Evolutionary conservation across 805 yeast species (phyloP), one percentile per base, ranked within the genome.

Genomic region (Myxozyma neglecta): DNA sequence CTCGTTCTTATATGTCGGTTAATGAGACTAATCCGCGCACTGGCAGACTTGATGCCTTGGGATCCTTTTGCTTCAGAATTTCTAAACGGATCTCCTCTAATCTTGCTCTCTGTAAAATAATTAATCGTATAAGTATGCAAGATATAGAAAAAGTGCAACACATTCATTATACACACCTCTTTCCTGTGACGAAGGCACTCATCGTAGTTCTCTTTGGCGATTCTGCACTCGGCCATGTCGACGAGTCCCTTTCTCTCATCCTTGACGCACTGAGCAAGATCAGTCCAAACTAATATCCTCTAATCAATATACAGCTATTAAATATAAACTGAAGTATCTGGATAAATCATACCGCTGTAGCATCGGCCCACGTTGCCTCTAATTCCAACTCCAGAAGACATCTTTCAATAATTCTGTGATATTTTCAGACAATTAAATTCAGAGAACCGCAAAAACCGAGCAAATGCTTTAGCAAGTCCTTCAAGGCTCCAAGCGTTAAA

Each of bases 181-280:
- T 80, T 80, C 16, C 70, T 72, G 70, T 80, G 83, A 69, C 77
- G 81, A 50, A 81, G 74, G 68, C 84, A 81, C 71, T 81, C 84
- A 53, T 73, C 70, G 73, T 80, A 81, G 69, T 81, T 84, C 56
- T 77, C 81, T 18, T 78, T 76, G 52, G 72, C 68, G n/a, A 76
- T 76, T 40, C 70, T 70, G 72, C 84, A 81, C 60, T 76, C 57
- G n/a, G 52, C 42, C 35, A 18, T 20, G 24, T 51, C 49, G 14
- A 39, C 39, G 1, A 43, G 13, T 20, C 65, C 65, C n/a, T 43
- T 48, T 24, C 43, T 32, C 34, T 34, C 34, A 11, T 47, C 62
- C 46, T 57, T 63, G 29, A 37, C 36, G 53, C 66, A 63, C 39
- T 59, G 44, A 6, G 44, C 50, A 42, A 63, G 37, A 39, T 63